Conservation (phyloP, 352 stramenopile genomes). For the Globisporangium radiosum region DNA sequence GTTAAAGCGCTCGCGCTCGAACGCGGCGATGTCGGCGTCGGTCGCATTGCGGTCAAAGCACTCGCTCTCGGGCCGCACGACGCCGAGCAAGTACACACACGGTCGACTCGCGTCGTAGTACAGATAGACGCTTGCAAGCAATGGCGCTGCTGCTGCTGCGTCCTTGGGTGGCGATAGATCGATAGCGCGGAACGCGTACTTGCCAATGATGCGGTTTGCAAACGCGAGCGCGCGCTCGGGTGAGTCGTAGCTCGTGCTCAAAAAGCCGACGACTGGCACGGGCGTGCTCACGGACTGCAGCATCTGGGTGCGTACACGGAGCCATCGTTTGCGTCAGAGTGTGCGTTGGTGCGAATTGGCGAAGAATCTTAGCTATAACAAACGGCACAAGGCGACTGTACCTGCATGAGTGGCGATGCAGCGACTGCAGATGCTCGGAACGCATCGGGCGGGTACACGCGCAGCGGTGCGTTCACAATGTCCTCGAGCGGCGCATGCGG, state of each 20-base stretch:
- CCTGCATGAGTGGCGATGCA: conserved; percentile 10
- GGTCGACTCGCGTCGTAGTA: conserved; percentile 45
- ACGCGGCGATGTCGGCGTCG: conserved; percentile 7
- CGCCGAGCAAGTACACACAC: conserved; percentile 50
- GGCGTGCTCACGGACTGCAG: conserved; percentile 30
- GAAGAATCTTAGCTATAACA: too few species aligned
- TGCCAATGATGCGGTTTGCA: conserved; percentile 58
- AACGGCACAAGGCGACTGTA: neutral
- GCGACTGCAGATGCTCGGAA: conserved; percentile 12
- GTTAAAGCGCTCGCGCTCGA: conserved; percentile 48
- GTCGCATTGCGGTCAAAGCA: conserved; percentile 19
- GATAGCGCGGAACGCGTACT: conserved; percentile 33
- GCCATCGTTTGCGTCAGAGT: too few species aligned
- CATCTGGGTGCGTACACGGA: conserved; percentile 20
- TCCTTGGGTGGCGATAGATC: conserved; percentile 16
- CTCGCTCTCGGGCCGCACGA: conserved; percentile 31
- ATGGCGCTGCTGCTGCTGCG: neutral
- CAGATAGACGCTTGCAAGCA: conserved; percentile 38
- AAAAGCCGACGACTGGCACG: conserved; percentile 40
- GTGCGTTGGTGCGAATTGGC: too few species aligned
- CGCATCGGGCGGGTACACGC: conserved; percentile 44
- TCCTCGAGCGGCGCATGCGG: conserved; percentile 21
- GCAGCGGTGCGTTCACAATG: conserved; percentile 34
- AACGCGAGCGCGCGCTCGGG: conserved; percentile 32
- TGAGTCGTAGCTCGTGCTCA: conserved; percentile 32